A percentile compares a stretch with the other conserved stretches of the same genome.
These are phyloP conservation scores for Rhodotorula glutinis DNA, from an alignment of 1,284 basidiomycete species.

Conservation along the genomic window DNA sequence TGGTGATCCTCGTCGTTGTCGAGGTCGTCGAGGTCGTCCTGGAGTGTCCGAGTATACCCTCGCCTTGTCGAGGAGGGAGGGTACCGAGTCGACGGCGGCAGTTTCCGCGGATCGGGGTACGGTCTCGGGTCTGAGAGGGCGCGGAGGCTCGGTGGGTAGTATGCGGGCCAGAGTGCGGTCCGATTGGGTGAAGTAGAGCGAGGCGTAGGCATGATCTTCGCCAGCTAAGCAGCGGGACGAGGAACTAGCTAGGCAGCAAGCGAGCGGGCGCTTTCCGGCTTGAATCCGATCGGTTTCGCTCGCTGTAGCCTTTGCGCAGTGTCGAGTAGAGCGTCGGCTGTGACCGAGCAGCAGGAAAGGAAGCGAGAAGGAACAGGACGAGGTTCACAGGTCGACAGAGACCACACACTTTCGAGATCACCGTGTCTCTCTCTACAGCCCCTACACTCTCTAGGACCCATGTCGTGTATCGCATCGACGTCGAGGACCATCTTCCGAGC, in stretches of 20 bases:
- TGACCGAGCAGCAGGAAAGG: too few species aligned
- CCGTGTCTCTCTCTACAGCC: too few species aligned
- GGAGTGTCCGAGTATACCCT: slow-evolving; percentile 1
- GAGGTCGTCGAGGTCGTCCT: slow-evolving; percentile 30
- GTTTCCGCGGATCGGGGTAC: not conserved
- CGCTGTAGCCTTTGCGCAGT: too few species aligned
- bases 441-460: too few species aligned
- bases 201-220: slow-evolving; percentile 1
- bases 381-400: too few species aligned
- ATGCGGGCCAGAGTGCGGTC: slow-evolving; percentile 2
- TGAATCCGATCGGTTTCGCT: too few species aligned
- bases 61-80: too few species aligned
- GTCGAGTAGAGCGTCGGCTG: too few species aligned
- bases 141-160: slow-evolving; percentile 17
- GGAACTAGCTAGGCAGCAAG: too few species aligned
- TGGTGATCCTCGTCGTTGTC: slow-evolving; percentile 22
- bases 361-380: too few species aligned
- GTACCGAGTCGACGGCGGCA: slow-evolving; percentile 15
- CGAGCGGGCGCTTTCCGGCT: too few species aligned
- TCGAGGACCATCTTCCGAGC: not conserved
- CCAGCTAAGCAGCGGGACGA: not conserved
- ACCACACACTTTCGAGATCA: too few species aligned
- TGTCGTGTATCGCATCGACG: slow-evolving; percentile 1
- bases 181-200: not conserved
- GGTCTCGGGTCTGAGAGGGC: slow-evolving; percentile 14